These are phyloP conservation scores for Mortierella hygrophila DNA, from an alignment of 192 early-diverging fungal species.

Conservation along the genomic window DNA sequence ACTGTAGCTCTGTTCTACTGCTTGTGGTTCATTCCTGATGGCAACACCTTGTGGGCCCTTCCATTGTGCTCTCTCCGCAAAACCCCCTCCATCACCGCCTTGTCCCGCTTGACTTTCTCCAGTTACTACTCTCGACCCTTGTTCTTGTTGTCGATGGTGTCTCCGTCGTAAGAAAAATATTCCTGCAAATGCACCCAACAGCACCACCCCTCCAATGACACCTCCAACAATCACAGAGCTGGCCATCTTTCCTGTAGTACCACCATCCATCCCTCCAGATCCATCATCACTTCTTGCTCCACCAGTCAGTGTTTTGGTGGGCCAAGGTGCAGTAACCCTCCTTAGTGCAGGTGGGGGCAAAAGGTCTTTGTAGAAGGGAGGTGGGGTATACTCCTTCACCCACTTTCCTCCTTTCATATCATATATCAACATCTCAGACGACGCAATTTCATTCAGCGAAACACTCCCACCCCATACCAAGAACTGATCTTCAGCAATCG, in stretches of 20 bases:
- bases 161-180: constrained; percentile 12
- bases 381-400: background rate
- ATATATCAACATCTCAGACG: background rate
- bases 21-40: too few relatives aligned
- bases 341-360: background rate
- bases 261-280: too few relatives aligned
- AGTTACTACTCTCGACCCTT: too few relatives aligned
- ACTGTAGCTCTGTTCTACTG: too few relatives aligned
- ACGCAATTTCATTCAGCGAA: background rate
- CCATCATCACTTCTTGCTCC: background rate
- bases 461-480: background rate
- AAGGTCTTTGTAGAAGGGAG: background rate
- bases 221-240: background rate
- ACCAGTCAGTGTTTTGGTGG: background rate
- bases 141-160: too few relatives aligned
- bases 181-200: background rate
- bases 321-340: background rate
- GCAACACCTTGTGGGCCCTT: too few relatives aligned
- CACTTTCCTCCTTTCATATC: background rate
- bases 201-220: background rate
- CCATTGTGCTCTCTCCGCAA: too few relatives aligned
- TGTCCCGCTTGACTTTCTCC: too few relatives aligned
- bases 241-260: too few relatives aligned
- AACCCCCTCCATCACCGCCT: too few relatives aligned
- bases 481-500: background rate